Evolutionary conservation across 768 basidiomycete genomes (phyloP), one percentile per base, ranked within the genome.

Genomic region (Leccinum rimulosum): DNA sequence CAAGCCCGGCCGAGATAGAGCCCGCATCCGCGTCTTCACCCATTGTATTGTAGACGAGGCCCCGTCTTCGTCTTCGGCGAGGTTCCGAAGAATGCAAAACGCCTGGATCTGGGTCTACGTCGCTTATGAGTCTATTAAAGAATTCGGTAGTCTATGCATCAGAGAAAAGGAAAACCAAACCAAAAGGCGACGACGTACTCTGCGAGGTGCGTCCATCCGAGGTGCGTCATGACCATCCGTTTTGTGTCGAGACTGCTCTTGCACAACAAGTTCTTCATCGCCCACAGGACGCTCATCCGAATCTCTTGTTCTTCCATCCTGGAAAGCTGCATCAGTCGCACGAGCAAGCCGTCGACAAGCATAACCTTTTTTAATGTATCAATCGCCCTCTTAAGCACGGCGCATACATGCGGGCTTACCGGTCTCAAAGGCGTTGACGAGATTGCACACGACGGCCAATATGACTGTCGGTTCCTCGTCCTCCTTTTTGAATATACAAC

Each of bases 271-370:
- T 95, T 97, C 71, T 92, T 93, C 36, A 95, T 73, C 0, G 88
- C 89, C 93, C 94, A 95, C n/a, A 95, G 68, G 0, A 88, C 84
- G 61, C 85, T 93, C 30, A 88, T 69, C 7, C 84, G 77, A 7
- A 94, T 75, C 0, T 80, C 78, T 9, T 80, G 76, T 59, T 91
- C 85, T 0, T 76, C 76, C 8, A 76, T 76, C 28, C 75, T 70
- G 4, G 88, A 71, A 2, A 94, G 74, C 52, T 82, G 76, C 30
- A 87, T 82, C 9, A 95, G 76, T 1, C 89, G 75, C 1, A 81
- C 75, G 56, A 95, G 78, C 1, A 90, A 75, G 0, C 88, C 89
- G 58, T 88, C 79, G 33, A 85, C 82, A 14, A 95, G 73, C 58
- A 91, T 81, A 7, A 79, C 79, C 87, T 91, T 58, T 43, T 2